phyloP scores from a whole-genome alignment of 495 filamentous ascomycete species.

The Aspergillus mulundensis region DNA sequence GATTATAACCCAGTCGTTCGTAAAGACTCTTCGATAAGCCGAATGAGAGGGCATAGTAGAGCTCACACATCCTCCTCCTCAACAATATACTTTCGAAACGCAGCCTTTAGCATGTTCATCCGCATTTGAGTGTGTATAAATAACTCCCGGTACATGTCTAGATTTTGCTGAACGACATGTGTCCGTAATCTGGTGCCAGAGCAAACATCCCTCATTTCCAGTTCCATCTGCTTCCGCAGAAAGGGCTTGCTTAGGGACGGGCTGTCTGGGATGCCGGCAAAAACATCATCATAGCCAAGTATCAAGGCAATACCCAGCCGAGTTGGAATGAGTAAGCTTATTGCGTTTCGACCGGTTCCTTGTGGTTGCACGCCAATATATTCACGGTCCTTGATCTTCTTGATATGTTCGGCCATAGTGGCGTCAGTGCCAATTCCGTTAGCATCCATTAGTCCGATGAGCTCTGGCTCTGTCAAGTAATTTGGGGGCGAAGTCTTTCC shows the following conservation, averaged over 20 bases:
- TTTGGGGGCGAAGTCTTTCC: constrained; percentile 80
- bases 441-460: constrained; percentile 98
- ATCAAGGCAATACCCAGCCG: constrained; percentile 85
- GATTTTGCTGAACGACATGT: constrained; percentile 71
- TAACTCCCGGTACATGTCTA: constrained; percentile 80
- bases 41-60: neutral
- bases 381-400: constrained; percentile 83
- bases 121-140: constrained; percentile 73
- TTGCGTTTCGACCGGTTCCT: constrained; percentile 48
- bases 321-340: constrained; percentile 88
- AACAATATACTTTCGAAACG: constrained; percentile 47
- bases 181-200: constrained; percentile 72
- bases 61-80: constrained; percentile 21
- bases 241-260: constrained; percentile 95
- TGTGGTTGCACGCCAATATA: constrained; percentile 71
- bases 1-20: neutral
- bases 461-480: constrained; percentile 90
- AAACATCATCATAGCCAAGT: constrained; percentile 86
- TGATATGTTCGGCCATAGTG: constrained; percentile 98
- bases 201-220: constrained; percentile 91
- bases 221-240: constrained; percentile 94
- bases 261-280: constrained; percentile 60
- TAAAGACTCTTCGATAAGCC: neutral
- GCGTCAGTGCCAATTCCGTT: constrained; percentile 98
- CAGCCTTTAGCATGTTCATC: constrained; percentile 67